phyloP scores from a whole-genome alignment of 1,284 basidiomycete species.

The Chiua sp. region DNA sequence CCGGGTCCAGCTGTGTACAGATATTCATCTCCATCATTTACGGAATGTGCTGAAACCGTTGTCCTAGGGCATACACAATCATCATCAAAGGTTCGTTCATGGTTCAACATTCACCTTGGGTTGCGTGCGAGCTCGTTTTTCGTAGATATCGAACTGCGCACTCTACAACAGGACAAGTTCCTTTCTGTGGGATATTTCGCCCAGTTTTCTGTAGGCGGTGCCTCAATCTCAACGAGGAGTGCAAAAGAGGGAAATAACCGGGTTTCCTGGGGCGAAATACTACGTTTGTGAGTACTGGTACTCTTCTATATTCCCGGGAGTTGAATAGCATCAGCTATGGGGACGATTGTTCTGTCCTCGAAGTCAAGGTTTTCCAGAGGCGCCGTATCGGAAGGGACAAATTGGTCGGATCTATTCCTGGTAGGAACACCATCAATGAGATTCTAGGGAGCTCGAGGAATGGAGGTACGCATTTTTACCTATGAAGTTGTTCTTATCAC shows the following conservation, averaged over 20 bases:
- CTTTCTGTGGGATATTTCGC: background rate
- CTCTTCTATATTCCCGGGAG: background rate
- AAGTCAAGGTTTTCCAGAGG: slow-evolving; percentile 1
- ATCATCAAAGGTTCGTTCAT: background rate
- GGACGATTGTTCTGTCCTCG: slow-evolving; percentile 1
- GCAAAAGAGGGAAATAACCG: background rate
- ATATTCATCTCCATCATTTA: background rate
- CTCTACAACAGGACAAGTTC: background rate
- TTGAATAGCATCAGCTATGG: slow-evolving; percentile 1
- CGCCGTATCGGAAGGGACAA: background rate
- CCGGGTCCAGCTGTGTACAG: too few relatives aligned
- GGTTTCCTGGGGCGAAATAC: background rate
- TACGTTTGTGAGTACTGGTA: background rate
- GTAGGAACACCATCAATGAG: background rate
- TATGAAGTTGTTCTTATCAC: background rate
- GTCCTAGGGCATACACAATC: background rate
- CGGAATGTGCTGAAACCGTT: background rate
- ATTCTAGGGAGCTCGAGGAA: background rate
- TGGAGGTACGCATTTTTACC: too few relatives aligned
- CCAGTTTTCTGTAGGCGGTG: background rate
- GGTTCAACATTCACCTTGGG: too few relatives aligned
- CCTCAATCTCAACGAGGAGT: background rate
- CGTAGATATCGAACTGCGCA: slow-evolving; percentile 2
- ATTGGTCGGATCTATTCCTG: background rate
- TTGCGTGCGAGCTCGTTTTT: background rate